Evolutionary conservation across 2,329 filamentous ascomycete species (phyloP), one percentile per base, ranked within the genome.

Genomic region (Neonectria coccinea): DNA sequence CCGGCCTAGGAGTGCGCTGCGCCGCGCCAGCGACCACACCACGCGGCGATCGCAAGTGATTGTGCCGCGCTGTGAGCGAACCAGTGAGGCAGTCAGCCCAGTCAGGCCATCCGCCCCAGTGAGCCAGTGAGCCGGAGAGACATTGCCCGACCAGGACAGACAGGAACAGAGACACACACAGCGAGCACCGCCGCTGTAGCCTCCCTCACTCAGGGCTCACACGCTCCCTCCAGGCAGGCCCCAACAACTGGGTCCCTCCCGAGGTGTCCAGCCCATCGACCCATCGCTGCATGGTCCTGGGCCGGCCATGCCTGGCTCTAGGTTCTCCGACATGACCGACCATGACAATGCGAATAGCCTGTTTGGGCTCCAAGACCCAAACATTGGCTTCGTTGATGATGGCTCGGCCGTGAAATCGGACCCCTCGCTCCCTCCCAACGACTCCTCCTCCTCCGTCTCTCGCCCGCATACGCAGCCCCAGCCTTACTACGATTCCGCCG

Each of bases 351-450:
- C 79, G 66, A 72, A 70, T 70, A 78, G 78, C 74, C 78, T 83
- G 66, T 84, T 79, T 71, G 81, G 81, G 74, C 78, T 84, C 68
- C 81, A 83, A 60, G 81, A 82, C 71, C 73, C 79, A 58, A 78
- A 77, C 70, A 74, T 79, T 61, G 76, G 70, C 65, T 80, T 80
- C 68, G 73, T 80, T 65, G 76, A 76, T 69, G 75, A 78, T 68
- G 73, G 73, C 67, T 71, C 74, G 51, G 72, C 73, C 64, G 71
- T 75, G 74, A 77, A 76, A 59, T 67, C 74, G 16, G 73, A 79
- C 68, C 75, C 74, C 65, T 73, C 72, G 62, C 64, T 67, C 56
- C 67, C 68, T 53, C 58, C 71, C 67, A 68, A 76, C 67, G 70
- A 80, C 74, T 75, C 74, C 61, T 75, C 77, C 68, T 71, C 78